Percentiles rank a stretch among this genome's conserved stretches.
Conservation (phyloP, 495 filamentous ascomycete genomes). For the Penicillium samsonianum region DNA sequence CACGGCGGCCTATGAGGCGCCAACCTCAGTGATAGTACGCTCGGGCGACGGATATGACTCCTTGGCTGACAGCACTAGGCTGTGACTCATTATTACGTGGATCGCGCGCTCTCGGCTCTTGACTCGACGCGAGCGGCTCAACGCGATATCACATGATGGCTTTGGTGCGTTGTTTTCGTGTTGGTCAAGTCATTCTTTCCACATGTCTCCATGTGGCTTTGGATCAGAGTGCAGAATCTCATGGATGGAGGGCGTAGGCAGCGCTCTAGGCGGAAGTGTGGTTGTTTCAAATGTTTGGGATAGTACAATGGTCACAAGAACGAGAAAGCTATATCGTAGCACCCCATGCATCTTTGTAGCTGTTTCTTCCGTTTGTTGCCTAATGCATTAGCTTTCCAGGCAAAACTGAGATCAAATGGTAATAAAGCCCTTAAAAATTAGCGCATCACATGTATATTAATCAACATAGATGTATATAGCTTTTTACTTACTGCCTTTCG, state of each 20-base stretch:
- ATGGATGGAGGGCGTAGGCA: background rate
- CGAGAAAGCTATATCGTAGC: background rate
- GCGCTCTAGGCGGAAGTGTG: background rate
- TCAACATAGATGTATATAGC: background rate
- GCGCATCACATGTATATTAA: background rate
- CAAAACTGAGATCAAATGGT: background rate
- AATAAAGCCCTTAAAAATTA: background rate
- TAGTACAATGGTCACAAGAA: background rate
- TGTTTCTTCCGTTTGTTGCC: too few relatives aligned
- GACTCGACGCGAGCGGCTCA: constrained; percentile 3
- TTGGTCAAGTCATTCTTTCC: background rate
- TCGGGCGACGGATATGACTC: background rate
- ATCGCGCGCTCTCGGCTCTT: constrained; percentile 1
- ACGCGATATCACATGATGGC: constrained; percentile 8
- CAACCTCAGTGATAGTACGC: background rate
- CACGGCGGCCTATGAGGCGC: constrained; percentile 1
- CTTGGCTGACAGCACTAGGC: background rate
- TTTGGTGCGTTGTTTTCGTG: background rate
- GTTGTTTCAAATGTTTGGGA: too few relatives aligned
- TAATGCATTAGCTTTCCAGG: background rate
- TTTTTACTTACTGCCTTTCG: background rate
- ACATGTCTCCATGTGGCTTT: background rate
- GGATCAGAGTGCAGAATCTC: background rate
- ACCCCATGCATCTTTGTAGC: background rate
- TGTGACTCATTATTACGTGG: constrained; percentile 12